Evolutionary conservation across 495 filamentous ascomycete genomes (phyloP).

Genomic region (Pseudevernia furfuracea): DNA sequence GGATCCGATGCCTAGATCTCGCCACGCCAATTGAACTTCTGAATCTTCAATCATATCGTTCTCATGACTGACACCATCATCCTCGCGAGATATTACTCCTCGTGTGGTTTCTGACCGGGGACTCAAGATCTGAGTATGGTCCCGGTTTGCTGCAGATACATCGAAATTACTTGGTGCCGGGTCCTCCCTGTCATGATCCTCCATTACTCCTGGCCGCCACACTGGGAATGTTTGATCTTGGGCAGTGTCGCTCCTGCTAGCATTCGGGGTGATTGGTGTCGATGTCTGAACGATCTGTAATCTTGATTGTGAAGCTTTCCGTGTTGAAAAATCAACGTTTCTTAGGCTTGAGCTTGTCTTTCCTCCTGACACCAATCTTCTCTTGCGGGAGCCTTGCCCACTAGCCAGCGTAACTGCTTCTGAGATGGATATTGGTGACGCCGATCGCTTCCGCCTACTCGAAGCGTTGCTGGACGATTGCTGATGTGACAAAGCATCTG

Average conservation of each 20-base stretch:
- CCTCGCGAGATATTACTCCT: neutral
- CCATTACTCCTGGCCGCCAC: conserved; percentile 7
- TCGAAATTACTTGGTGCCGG: conserved; percentile 23
- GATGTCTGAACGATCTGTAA: conserved; percentile 23
- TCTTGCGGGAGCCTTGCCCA: conserved; percentile 22
- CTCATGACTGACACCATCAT: neutral
- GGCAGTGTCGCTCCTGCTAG: neutral
- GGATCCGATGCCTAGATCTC: conserved; percentile 10
- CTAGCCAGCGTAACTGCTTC: conserved; percentile 40
- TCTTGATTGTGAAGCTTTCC: conserved; percentile 15
- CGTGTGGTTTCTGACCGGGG: conserved; percentile 22
- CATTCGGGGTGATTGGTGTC: conserved; percentile 27
- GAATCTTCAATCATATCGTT: conserved; percentile 15
- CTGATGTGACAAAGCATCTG: conserved; percentile 2
- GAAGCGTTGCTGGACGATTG: conserved; percentile 5
- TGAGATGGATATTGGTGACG: conserved; percentile 51
- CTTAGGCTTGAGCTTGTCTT: conserved; percentile 1
- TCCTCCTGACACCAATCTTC: conserved; percentile 15
- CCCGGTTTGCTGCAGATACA: neutral
- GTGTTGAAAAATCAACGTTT: conserved; percentile 2
- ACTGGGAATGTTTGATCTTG: conserved; percentile 26
- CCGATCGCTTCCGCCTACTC: conserved; percentile 35
- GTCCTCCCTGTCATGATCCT: conserved; percentile 31
- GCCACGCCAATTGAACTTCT: conserved; percentile 13
- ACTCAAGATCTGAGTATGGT: conserved; percentile 22